A percentile compares a stretch with the other conserved stretches of the same genome.
Conservation (phyloP, 345 rosid species). For the Populus simonii region DNA sequence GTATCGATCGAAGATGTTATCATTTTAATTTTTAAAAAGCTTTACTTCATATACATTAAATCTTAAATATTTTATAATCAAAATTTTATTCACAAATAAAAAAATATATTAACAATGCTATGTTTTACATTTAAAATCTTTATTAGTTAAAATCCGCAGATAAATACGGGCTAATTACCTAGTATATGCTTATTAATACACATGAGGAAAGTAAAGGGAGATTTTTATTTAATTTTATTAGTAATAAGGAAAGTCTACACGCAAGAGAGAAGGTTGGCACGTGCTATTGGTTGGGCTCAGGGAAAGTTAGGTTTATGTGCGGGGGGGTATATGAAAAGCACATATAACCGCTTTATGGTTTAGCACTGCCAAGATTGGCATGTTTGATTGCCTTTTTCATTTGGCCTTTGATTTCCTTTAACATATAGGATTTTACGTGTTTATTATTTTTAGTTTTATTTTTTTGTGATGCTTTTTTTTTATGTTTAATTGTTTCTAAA, state of each 20-base stretch:
- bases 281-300: slow-evolving; percentile 20
- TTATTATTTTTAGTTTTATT: background rate
- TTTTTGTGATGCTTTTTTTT: background rate
- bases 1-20: too few species aligned
- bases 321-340: slow-evolving; percentile 46
- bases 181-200: background rate
- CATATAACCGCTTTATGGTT: slow-evolving; percentile 53
- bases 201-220: background rate
- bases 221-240: background rate
- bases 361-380: slow-evolving; percentile 38
- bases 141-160: too few species aligned
- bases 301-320: slow-evolving; percentile 32
- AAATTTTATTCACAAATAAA: too few species aligned
- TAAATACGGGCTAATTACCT: too few species aligned
- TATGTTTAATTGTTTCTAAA: too few species aligned
- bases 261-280: slow-evolving; percentile 29
- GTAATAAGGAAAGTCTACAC: background rate
- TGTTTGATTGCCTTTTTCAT: slow-evolving; percentile 27
- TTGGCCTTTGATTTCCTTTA: slow-evolving; percentile 5
- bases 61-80: too few species aligned
- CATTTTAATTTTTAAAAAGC: too few species aligned
- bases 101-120: too few species aligned
- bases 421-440: background rate
- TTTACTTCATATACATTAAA: too few species aligned
- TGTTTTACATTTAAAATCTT: too few species aligned